Percentiles rank a stretch among this genome's conserved stretches.
Conservation (phyloP, 73 alveolate genomes). For the Uronychia setigera region DNA sequence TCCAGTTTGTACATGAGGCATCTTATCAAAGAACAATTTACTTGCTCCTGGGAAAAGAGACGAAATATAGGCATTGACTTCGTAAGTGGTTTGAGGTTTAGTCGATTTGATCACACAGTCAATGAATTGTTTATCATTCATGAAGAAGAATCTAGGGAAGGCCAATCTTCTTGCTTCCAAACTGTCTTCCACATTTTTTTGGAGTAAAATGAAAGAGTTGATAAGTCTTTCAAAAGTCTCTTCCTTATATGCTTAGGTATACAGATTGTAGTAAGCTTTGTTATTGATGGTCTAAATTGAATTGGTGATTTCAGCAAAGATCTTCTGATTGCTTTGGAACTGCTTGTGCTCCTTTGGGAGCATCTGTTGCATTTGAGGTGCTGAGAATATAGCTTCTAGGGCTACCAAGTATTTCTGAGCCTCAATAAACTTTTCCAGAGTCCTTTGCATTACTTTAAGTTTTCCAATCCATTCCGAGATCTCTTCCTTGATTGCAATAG, state of each 20-base stretch:
- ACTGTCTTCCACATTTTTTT: constrained; percentile 56
- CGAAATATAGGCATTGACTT: constrained; percentile 48
- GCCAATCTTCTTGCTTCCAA: constrained; percentile 63
- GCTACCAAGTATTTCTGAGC: constrained; percentile 71
- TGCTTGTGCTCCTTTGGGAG: background rate
- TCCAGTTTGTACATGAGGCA: background rate
- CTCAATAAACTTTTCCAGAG: constrained; percentile 59
- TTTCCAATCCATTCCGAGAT: constrained; percentile 59
- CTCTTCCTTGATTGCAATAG: constrained; percentile 58
- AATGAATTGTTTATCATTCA: constrained; percentile 66
- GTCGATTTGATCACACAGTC: constrained; percentile 39
- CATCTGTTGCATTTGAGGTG: background rate
- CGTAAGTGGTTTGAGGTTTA: background rate
- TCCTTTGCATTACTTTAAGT: constrained; percentile 56
- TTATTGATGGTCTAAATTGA: constrained; percentile 15
- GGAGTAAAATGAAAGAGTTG: constrained; percentile 27
- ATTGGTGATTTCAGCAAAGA: background rate
- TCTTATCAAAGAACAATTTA: constrained; percentile 51
- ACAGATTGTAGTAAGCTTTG: constrained; percentile 59
- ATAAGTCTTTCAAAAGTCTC: constrained; percentile 50
- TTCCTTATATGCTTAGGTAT: constrained; percentile 21
- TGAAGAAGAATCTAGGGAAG: constrained; percentile 76
- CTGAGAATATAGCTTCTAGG: constrained; percentile 58
- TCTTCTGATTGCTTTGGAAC: background rate
- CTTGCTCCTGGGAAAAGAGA: constrained; percentile 69